Conservation (phyloP, 2,329 filamentous ascomycete genomes). For the Geosmithia putterillii region DNA sequence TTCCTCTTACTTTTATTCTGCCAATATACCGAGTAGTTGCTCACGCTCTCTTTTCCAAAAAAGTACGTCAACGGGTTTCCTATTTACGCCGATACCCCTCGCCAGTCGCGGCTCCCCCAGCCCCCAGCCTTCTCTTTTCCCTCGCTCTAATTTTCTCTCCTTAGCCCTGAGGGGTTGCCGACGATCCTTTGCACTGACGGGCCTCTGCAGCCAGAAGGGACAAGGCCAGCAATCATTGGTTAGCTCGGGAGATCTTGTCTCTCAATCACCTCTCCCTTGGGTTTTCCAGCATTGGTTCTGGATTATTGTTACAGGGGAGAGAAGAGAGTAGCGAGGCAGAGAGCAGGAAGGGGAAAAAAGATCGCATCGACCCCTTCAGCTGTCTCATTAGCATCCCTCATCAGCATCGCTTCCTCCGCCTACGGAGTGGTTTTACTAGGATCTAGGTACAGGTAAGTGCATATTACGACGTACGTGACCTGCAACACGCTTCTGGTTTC, state of each 20-base stretch:
- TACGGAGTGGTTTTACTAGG: too few species aligned
- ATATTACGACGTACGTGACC: not conserved
- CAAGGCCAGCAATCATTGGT: not conserved
- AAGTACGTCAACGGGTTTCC: not conserved
- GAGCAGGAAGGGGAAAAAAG: not conserved
- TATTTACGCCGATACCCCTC: not conserved
- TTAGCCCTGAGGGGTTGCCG: not conserved
- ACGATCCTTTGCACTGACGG: too few species aligned
- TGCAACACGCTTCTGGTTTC: not conserved
- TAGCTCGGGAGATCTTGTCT: not conserved
- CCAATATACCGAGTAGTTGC: too few species aligned
- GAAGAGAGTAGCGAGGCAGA: not conserved
- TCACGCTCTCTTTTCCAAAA: not conserved
- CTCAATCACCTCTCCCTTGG: not conserved
- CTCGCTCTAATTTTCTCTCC: not conserved
- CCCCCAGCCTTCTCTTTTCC: not conserved
- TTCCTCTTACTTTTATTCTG: not conserved
- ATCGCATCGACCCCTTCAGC: not conserved
- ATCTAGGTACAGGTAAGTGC: too few species aligned
- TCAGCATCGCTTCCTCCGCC: not conserved
- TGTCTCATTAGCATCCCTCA: not conserved
- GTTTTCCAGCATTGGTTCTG: not conserved
- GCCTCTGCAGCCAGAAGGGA: not conserved
- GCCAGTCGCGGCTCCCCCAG: not conserved
- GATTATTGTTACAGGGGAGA: not conserved